Conservation (phyloP, 306 rosid species). For the Inga oerstediana region DNA sequence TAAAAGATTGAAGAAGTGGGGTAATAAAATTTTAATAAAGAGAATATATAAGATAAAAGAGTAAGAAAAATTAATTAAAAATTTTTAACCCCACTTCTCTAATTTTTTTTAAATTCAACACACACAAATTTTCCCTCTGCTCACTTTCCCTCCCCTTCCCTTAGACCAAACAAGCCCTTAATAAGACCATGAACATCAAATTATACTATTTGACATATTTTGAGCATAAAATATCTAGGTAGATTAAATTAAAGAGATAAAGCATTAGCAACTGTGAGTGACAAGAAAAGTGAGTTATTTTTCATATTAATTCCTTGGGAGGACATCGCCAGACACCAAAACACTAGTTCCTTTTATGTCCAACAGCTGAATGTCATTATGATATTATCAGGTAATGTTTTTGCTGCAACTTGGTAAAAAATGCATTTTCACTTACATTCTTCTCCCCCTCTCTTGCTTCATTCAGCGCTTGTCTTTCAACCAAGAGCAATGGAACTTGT, state of each 20-base stretch:
- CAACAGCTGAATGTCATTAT: constrained; percentile 10
- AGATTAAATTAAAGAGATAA: not conserved
- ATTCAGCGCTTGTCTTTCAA: constrained; percentile 93
- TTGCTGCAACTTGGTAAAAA: constrained; percentile 25
- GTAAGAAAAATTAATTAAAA: too few species aligned
- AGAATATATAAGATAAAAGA: too few species aligned
- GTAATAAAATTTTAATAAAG: too few species aligned
- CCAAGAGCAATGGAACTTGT: constrained; percentile 91
- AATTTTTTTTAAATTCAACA: too few species aligned
- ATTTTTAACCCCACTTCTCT: too few species aligned
- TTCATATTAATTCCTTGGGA: not conserved
- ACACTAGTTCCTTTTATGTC: constrained; percentile 11
- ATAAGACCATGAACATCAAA: not conserved
- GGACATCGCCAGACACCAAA: constrained; percentile 25
- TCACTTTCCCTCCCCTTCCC: too few species aligned
- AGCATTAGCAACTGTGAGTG: not conserved
- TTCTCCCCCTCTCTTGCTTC: constrained; percentile 99
- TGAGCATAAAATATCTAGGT: constrained; percentile 13
- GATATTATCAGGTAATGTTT: constrained; percentile 19
- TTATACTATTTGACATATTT: not conserved
- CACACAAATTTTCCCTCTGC: too few species aligned
- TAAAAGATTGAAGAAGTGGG: too few species aligned
- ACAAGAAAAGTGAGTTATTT: not conserved
- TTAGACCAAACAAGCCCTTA: too few species aligned
- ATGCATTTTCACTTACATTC: constrained; percentile 64